Conservation (phyloP, 2,329 filamentous ascomycete species). For the Fusarium vanettenii region DNA sequence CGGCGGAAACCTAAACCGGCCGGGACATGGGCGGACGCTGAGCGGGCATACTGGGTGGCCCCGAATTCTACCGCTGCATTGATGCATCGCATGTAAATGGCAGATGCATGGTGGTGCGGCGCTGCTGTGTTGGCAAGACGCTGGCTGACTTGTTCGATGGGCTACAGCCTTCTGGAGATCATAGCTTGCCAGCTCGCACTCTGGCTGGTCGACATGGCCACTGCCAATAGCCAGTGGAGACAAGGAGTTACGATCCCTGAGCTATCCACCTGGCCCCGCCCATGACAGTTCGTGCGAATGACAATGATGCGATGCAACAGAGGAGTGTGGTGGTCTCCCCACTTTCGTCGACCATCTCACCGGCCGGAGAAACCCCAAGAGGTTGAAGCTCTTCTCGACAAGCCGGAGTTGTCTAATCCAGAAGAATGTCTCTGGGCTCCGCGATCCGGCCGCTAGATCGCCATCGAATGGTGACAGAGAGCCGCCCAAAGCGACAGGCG, state of each 20-base stretch:
- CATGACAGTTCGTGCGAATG: constrained; percentile 29
- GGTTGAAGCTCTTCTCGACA: constrained; percentile 2
- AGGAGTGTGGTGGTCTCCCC: not conserved
- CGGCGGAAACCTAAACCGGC: constrained; percentile 14
- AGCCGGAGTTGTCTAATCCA: not conserved
- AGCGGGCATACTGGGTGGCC: constrained; percentile 8
- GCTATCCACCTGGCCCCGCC: constrained; percentile 7
- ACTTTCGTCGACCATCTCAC: not conserved
- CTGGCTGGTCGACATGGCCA: constrained; percentile 4
- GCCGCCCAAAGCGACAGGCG: constrained; percentile 42
- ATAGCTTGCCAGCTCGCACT: constrained; percentile 10
- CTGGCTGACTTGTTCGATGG: constrained; percentile 31
- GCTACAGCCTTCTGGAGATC: constrained; percentile 10
- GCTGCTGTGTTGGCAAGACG: constrained; percentile 34
- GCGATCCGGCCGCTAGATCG: constrained; percentile 14
- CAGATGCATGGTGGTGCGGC: constrained; percentile 20
- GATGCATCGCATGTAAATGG: constrained; percentile 15
- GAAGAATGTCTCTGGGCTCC: constrained; percentile 13
- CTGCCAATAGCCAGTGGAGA: constrained; percentile 13
- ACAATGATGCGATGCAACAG: constrained; percentile 10
- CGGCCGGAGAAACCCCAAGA: constrained; percentile 11
- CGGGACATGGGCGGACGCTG: constrained; percentile 5
- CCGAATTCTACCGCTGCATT: constrained; percentile 32
- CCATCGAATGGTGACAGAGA: constrained; percentile 17
- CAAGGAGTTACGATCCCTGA: constrained; percentile 1